A percentile compares a stretch with the other conserved stretches of the same genome.
phyloP scores from a whole-genome alignment of 2,329 filamentous ascomycete species.

The Ciborinia camelliae region DNA sequence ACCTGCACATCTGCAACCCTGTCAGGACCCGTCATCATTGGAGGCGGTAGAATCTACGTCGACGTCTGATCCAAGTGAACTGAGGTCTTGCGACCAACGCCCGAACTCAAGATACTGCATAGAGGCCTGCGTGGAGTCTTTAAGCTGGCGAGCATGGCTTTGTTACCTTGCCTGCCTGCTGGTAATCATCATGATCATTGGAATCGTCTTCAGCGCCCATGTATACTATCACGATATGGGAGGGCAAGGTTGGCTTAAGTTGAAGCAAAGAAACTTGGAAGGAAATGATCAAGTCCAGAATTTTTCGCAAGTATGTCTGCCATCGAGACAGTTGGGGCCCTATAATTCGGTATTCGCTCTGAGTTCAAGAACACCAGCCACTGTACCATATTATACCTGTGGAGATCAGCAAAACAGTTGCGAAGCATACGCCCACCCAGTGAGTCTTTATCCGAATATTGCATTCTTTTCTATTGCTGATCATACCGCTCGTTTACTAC shows the following conservation, averaged over 20 bases:
- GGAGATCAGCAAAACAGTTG: slow-evolving; percentile 36
- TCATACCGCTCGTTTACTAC: neutral
- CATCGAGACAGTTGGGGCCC: slow-evolving; percentile 25
- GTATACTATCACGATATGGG: slow-evolving; percentile 30
- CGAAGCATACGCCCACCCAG: slow-evolving; percentile 31
- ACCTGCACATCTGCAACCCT: slow-evolving; percentile 17
- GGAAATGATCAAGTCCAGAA: neutral
- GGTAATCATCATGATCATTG: slow-evolving; percentile 26
- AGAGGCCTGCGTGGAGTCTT: slow-evolving; percentile 9
- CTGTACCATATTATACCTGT: slow-evolving; percentile 34
- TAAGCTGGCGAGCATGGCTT: slow-evolving; percentile 25
- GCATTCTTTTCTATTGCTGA: neutral
- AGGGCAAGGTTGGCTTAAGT: slow-evolving; percentile 31
- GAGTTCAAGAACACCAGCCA: slow-evolving; percentile 4
- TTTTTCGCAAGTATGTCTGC: slow-evolving; percentile 25
- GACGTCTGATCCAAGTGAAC: slow-evolving; percentile 20
- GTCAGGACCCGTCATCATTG: slow-evolving; percentile 3
- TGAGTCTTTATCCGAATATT: slow-evolving; percentile 17
- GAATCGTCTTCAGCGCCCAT: slow-evolving; percentile 31
- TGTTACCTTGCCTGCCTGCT: slow-evolving; percentile 23
- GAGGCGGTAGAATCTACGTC: slow-evolving; percentile 22
- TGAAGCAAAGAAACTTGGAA: slow-evolving; percentile 7
- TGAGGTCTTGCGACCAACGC: slow-evolving; percentile 18
- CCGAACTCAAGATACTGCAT: neutral
- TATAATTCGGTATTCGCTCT: slow-evolving; percentile 2